These are phyloP conservation scores for Zygosaccharomyces bisporus DNA, from an alignment of 805 yeast species.

Conservation along the genomic window DNA sequence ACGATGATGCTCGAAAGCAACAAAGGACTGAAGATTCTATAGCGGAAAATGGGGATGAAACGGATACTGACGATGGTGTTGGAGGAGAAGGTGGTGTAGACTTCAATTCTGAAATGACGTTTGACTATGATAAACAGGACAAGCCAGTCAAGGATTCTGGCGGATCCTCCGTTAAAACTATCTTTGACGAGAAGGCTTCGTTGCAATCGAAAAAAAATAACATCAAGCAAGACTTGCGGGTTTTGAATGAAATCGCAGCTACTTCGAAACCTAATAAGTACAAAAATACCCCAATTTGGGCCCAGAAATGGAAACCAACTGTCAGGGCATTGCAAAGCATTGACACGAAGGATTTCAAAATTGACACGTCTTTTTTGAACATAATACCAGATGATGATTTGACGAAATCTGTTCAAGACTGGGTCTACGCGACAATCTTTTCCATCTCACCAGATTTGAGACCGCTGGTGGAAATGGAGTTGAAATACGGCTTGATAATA, in stretches of 20 bases:
- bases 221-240: conserved; percentile 31
- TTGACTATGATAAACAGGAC: conserved; percentile 36
- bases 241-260: conserved; percentile 30
- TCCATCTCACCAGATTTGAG: conserved; percentile 54
- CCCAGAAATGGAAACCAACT: conserved; percentile 62
- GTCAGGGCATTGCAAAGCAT: conserved; percentile 34
- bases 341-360: conserved; percentile 32
- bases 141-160: conserved; percentile 4
- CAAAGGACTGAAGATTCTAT: conserved; percentile 15
- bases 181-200: conserved; percentile 33
- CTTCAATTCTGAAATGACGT: conserved; percentile 31
- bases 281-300: conserved; percentile 74
- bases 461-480: conserved; percentile 64
- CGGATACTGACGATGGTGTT: conserved; percentile 35
- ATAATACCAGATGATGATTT: conserved; percentile 77
- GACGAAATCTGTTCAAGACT: conserved; percentile 75
- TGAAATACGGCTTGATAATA: conserved; percentile 69
- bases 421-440: conserved; percentile 80
- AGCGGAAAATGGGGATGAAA: conserved; percentile 25
- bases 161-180: conserved; percentile 20
- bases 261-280: conserved; percentile 58
- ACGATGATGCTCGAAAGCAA: conserved; percentile 25
- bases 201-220: conserved; percentile 32
- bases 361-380: conserved; percentile 49
- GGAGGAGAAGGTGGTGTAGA: conserved; percentile 27